Evolutionary conservation across 345 rosid genomes (phyloP), one percentile per base, ranked within the genome.

Genomic region (Citrus inodora): DNA sequence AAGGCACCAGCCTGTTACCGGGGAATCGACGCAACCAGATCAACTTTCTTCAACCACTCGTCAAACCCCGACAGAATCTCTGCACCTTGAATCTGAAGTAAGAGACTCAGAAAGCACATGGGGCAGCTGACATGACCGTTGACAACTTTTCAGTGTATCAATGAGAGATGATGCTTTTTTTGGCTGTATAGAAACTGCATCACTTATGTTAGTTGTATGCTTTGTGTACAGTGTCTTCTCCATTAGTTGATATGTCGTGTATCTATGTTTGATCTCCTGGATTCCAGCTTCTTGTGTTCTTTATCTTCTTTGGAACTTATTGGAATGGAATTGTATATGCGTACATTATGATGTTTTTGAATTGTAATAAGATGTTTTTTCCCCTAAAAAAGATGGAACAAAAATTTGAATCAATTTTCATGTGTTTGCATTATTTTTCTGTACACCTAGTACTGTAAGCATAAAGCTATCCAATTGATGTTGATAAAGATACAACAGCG

Each of bases 1-100:
- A 75, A 75, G 67, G 38, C 86, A 84, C 79, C 83, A 70, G 25
- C 82, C 0, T 2, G 69, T 58, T n/a, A 53, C 83, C 53, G 83
- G 48, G 80, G 82, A 75, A 67, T 73, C 33, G 8, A 30, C 77
- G 3, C 85, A 46, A 76, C 76, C 76, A 0, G 75, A 77, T 80
- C 89, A 80, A 76, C 77, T 56, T 16, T 63, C 84, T 8, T 69
- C 65, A 17, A 38, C 77, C 0, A 48, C 63, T n/a, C 27, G 33
- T 28, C 79, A 79, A 71, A 82, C 30, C 75, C 76, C 51, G 13
- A 58, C 60, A 7, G 75, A 75, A 61, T 42, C 85, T 48, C 28
- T 30, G 6, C 78, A 13, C 7, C 68, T n/a, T 42, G 79, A 58
- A 75, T 67, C 67, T 37, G 83, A 82, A 83, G 25, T n/a, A 13